A percentile compares a stretch with the other conserved stretches of the same genome.
Conservation (phyloP, 345 rosid genomes). For the Hibiscus tridactylites region DNA sequence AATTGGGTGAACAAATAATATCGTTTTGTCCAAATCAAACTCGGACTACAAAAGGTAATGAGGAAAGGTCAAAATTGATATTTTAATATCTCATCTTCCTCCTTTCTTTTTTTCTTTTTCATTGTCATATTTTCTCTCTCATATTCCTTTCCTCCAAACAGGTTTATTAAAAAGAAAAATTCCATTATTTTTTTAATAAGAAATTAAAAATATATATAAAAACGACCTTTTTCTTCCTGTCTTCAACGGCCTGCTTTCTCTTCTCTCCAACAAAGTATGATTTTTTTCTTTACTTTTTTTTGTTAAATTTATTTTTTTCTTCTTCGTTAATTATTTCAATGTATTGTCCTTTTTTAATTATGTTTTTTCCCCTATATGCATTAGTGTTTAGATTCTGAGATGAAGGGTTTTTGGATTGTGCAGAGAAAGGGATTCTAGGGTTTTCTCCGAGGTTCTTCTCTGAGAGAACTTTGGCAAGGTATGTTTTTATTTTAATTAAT, state of each 20-base stretch:
- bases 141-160: constrained; percentile 8
- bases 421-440: constrained; percentile 35
- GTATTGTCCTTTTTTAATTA: background rate
- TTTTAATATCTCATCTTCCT: background rate
- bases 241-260: constrained; percentile 15
- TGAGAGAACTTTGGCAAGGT: constrained; percentile 8
- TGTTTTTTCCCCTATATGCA: constrained; percentile 18
- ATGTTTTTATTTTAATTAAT: constrained; percentile 2
- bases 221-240: background rate
- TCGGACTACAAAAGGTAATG: background rate
- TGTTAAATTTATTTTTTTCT: background rate
- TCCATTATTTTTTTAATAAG: background rate
- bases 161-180: background rate
- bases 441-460: constrained; percentile 7
- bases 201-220: background rate
- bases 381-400: constrained; percentile 16
- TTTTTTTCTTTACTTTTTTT: background rate
- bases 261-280: constrained; percentile 14
- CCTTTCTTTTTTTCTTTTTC: background rate
- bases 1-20: background rate
- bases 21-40: background rate
- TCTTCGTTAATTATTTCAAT: background rate
- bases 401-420: constrained; percentile 16
- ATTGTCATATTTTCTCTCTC: background rate
- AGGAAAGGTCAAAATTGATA: constrained; percentile 4